Evolutionary conservation across 768 basidiomycete species (phyloP), one percentile per base, ranked within the genome.

Genomic region (Kwoniella dendrophila): DNA sequence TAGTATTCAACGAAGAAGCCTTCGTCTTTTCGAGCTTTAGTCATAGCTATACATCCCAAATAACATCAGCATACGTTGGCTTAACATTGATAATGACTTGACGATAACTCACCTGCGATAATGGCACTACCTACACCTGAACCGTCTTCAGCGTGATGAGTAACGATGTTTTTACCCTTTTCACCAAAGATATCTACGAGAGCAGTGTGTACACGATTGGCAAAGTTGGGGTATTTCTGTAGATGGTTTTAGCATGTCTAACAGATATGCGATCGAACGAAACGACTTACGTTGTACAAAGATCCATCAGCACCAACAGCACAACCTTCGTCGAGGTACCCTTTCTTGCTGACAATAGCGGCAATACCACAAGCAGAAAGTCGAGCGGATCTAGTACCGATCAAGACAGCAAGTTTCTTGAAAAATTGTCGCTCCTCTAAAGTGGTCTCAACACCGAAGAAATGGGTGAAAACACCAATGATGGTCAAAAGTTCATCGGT

Each of bases 401-500:
- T 90, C 53, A 96, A 84, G 72, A 88, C 88, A 1, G 95, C 91
- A 36, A 98, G 86, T 2, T 90, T 88, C 52, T 90, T 87, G 89
- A 99, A 95, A 83, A 99, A 98, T 75, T 95, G 90, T 26, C 95
- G 88, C 80, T 99, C 95, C 6, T 92, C 91, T 29, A 94, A 83
- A 0, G 95, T 98, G 26, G 96, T 97, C 81, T 97, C 94, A 43
- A 98, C 82, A 38, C 90, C 90, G 76, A 93, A 98, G 84, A 97
- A 97, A 82, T 98, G 91, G 6, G 89, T 86, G 82, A 99, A 97
- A 71, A 99, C 92, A 48, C 95, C 95, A 73, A 96, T 91, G 76
- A 93, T 86, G 86, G 95, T 96, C 51, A 98, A 85, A 47, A 95
- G 86, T 72, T 99, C 95, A 73, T 98, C 95, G 29, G 95, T 99